Evolutionary conservation across 208 protist genomes (phyloP), one percentile per base, ranked within the genome.

Genomic region (Crithidia thermophila): DNA sequence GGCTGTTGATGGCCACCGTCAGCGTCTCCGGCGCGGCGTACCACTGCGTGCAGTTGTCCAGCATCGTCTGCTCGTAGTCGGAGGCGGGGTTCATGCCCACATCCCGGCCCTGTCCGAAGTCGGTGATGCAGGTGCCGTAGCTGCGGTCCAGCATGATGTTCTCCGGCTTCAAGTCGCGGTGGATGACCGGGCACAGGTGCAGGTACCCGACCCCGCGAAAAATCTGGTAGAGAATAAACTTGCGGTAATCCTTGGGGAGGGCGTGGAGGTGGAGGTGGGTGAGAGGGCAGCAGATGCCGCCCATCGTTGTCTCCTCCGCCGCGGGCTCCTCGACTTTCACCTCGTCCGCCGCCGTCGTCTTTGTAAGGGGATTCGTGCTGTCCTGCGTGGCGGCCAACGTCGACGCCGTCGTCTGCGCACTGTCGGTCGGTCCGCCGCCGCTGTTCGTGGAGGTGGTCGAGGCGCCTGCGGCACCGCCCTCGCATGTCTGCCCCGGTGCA

Each of bases 11-110:
- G 4, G 68, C 57, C 14, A 85, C 90, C 0, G 98, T 87, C 21
- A 99, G 84, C 56, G 99, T 99, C 61, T 99, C 98, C 10, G 98
- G 98, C 25, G 98, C 97, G 7, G 98, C 85, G 75, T 99, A 99
- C 98, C 98, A 99, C 60, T 98, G 87, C 18, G 92, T 94, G 72
- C 77, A 90, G 63, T 90, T 93, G 67, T 90, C 85, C 20, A 93
- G 73, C 30, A 90, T 50, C 3, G 90, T 95, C 62, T 88, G 65
- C 42, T 81, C 65, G 52, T 66, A 84, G 23, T 84, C 58, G 25
- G 71, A 46, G 13, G 66, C 59, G 13, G 60, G 40, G 65, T 77
- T 67, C 16, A 79, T 37, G 9, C 68, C 72, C 27, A 98, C 84
- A 34, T 91, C 92, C 18, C 98, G 68, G 13, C 98, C 98, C 45